These are phyloP conservation scores for Saccharomyces mikatae DNA, from an alignment of 805 yeast species.

Conservation along the genomic window DNA sequence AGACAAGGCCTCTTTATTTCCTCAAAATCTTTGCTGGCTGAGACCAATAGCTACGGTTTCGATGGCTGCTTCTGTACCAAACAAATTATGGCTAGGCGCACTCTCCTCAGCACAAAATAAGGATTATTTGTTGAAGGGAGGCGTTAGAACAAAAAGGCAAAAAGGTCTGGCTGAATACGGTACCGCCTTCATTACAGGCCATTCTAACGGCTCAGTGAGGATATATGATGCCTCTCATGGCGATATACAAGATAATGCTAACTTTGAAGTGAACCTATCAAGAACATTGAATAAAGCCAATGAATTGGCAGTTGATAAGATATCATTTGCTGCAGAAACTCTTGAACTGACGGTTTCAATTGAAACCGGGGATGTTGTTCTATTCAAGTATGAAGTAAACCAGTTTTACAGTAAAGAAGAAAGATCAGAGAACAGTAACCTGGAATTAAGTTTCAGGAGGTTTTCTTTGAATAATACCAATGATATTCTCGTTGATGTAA, in stretches of 20 bases:
- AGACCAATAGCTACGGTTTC: constrained; percentile 62
- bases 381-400: constrained; percentile 60
- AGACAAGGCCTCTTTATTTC: constrained; percentile 54
- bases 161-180: constrained; percentile 42
- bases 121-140: constrained; percentile 61
- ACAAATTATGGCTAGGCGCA: constrained; percentile 71
- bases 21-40: constrained; percentile 72
- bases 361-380: constrained; percentile 58
- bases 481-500: constrained; percentile 37
- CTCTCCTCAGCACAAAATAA: constrained; percentile 40
- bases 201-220: constrained; percentile 70
- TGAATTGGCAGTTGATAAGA: constrained; percentile 41
- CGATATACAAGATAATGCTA: constrained; percentile 50
- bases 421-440: constrained; percentile 15
- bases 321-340: constrained; percentile 66
- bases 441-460: constrained; percentile 26
- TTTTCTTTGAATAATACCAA: constrained; percentile 25
- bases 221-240: constrained; percentile 75
- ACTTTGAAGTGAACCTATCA: constrained; percentile 48
- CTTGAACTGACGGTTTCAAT: constrained; percentile 64
- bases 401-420: constrained; percentile 32
- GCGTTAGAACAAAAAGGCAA: constrained; percentile 51
- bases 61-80: constrained; percentile 47
- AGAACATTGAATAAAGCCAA: constrained; percentile 38
- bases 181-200: constrained; percentile 68